Evolutionary conservation across 495 filamentous ascomycete genomes (phyloP).

Genomic region (Penicillium daleae): DNA sequence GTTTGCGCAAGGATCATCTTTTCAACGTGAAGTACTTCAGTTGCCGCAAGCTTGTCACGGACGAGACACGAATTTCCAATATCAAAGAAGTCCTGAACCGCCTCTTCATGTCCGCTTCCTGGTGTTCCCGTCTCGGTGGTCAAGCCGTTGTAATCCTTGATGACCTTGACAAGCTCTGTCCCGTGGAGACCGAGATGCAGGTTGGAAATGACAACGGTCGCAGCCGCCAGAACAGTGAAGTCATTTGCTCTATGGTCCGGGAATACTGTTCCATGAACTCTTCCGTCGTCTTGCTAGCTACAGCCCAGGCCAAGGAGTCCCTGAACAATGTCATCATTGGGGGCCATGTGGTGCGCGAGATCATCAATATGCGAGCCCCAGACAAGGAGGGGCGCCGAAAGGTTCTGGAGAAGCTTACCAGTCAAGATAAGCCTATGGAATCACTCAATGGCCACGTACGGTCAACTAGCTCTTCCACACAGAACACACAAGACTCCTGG

Average conservation of each 20-base stretch:
- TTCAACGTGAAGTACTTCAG: slow-evolving; percentile 81
- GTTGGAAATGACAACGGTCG: slow-evolving; percentile 89
- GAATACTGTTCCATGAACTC: slow-evolving; percentile 78
- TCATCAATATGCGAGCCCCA: slow-evolving; percentile 82
- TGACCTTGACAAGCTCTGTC: slow-evolving; percentile 90
- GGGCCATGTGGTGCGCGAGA: slow-evolving; percentile 79
- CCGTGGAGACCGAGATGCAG: slow-evolving; percentile 88
- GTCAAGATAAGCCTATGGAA: slow-evolving; percentile 45
- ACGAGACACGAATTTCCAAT: slow-evolving; percentile 83
- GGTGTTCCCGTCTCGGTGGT: slow-evolving; percentile 85
- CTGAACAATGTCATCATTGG: slow-evolving; percentile 79
- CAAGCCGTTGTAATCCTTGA: slow-evolving; percentile 84
- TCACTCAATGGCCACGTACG: slow-evolving; percentile 44
- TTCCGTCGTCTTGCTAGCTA: slow-evolving; percentile 85
- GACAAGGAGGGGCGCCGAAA: slow-evolving; percentile 87
- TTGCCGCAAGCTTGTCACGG: slow-evolving; percentile 80
- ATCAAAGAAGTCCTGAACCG: slow-evolving; percentile 87
- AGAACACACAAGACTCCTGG: slow-evolving; percentile 65
- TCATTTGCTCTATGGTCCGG: slow-evolving; percentile 77
- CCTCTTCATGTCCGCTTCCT: slow-evolving; percentile 84
- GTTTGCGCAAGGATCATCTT: slow-evolving; percentile 64
- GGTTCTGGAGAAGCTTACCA: slow-evolving; percentile 72
- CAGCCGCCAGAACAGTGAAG: slow-evolving; percentile 88
- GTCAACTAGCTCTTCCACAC: slow-evolving; percentile 43
- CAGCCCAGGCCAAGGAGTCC: slow-evolving; percentile 88